Evolutionary conservation across 148 eudicot genomes (phyloP).

Genomic region (Camellia granthamiana): DNA sequence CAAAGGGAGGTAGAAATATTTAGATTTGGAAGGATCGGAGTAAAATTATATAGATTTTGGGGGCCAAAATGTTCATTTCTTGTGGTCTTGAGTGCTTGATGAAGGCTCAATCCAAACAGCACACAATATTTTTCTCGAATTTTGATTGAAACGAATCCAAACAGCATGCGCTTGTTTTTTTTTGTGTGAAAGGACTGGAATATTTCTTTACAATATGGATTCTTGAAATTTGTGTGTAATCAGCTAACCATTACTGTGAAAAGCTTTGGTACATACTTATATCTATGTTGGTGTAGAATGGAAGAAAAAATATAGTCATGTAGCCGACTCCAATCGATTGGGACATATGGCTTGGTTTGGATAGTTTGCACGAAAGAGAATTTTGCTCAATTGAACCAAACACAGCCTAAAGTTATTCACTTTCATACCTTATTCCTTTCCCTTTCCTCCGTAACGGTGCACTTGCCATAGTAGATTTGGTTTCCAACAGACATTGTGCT

Average conservation of each 20-base stretch:
- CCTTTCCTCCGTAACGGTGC: not conserved
- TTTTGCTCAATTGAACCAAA: not conserved
- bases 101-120: not conserved
- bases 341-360: too few relatives aligned
- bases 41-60: too few relatives aligned
- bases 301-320: too few relatives aligned
- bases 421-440: not conserved
- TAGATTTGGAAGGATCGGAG: too few relatives aligned
- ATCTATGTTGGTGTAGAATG: not conserved
- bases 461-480: not conserved
- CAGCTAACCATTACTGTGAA: too few relatives aligned
- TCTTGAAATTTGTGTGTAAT: not conserved
- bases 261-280: not conserved
- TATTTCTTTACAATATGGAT: not conserved
- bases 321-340: too few relatives aligned
- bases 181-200: not conserved
- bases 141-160: not conserved
- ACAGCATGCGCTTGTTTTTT: not conserved
- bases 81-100: not conserved
- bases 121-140: too few relatives aligned
- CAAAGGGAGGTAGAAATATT: too few relatives aligned
- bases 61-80: not conserved
- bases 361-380: too few relatives aligned
- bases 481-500: conserved; percentile 1
- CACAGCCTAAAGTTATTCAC: not conserved